phyloP scores from a whole-genome alignment of 2,329 filamentous ascomycete species.

The Aspergillus nomiae region DNA sequence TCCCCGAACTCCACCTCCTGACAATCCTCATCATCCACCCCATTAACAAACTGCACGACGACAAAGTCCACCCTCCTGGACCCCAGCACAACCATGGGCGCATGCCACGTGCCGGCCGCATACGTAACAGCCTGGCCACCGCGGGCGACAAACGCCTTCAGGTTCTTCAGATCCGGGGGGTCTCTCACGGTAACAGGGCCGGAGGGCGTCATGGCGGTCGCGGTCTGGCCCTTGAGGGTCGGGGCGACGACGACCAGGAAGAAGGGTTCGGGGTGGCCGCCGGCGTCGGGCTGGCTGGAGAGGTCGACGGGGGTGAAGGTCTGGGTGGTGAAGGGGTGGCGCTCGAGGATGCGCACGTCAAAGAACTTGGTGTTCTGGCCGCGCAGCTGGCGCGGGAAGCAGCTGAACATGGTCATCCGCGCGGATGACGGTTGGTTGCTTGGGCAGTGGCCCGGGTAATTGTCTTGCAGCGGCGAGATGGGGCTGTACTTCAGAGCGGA shows the following conservation, averaged over 20 bases:
- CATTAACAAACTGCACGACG: constrained; percentile 86
- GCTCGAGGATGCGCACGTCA: constrained; percentile 73
- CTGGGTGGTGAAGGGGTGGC: constrained; percentile 92
- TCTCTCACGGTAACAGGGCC: constrained; percentile 41
- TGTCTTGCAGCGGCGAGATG: constrained; percentile 71
- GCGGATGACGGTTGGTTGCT: constrained; percentile 53
- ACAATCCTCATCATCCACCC: constrained; percentile 79
- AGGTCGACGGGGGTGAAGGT: constrained; percentile 81
- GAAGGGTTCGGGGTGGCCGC: constrained; percentile 30
- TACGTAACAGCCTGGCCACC: constrained; percentile 87
- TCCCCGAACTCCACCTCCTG: constrained; percentile 67
- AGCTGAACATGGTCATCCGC: constrained; percentile 88
- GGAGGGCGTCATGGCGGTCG: constrained; percentile 33
- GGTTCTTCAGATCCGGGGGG: constrained; percentile 69
- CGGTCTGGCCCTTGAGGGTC: constrained; percentile 55
- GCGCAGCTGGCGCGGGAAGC: constrained; percentile 65
- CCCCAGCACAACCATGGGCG: constrained; percentile 90
- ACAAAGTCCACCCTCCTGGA: constrained; percentile 74
- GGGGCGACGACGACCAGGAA: constrained; percentile 92
- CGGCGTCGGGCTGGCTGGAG: constrained; percentile 30
- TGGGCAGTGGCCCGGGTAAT: constrained; percentile 62
- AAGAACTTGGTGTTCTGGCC: constrained; percentile 49
- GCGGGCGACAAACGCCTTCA: constrained; percentile 77
- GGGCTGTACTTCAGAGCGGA: constrained; percentile 83
- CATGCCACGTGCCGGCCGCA: constrained; percentile 89